phyloP scores from a whole-genome alignment of 192 early-diverging fungal species.

The Thamnidium elegans region DNA sequence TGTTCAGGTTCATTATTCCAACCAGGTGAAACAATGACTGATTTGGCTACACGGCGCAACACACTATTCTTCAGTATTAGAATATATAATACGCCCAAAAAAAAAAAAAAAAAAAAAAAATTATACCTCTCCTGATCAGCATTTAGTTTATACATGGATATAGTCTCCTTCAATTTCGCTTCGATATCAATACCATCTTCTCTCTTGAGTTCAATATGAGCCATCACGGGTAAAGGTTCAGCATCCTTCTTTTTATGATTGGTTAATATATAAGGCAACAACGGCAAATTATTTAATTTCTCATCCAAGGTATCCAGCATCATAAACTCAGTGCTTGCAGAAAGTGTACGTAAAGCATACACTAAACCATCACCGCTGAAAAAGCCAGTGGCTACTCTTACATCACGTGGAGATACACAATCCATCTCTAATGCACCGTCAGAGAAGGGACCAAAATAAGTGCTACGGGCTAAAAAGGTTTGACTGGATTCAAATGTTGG shows the following conservation, averaged over 20 bases:
- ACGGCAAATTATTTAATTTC: slow-evolving; percentile 33
- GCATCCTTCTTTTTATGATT: slow-evolving; percentile 27
- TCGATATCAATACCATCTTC: slow-evolving; percentile 45
- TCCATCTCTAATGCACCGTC: slow-evolving; percentile 39
- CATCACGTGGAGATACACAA: slow-evolving; percentile 41
- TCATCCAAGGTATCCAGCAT: slow-evolving; percentile 45
- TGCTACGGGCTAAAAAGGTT: slow-evolving; percentile 46
- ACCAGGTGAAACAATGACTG: slow-evolving; percentile 37
- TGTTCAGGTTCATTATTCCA: slow-evolving; percentile 32
- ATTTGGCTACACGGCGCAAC: slow-evolving; percentile 37
- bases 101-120: background rate
- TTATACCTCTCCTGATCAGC: slow-evolving; percentile 42
- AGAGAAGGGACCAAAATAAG: slow-evolving; percentile 44
- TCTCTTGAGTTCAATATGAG: slow-evolving; percentile 33
- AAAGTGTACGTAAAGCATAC: slow-evolving; percentile 41
- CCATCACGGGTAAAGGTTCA: slow-evolving; percentile 25
- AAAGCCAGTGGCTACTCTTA: slow-evolving; percentile 29
- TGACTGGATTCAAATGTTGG: slow-evolving; percentile 38
- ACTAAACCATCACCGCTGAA: slow-evolving; percentile 9
- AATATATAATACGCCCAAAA: background rate
- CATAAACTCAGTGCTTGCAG: slow-evolving; percentile 51
- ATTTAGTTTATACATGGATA: slow-evolving; percentile 42
- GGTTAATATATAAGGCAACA: slow-evolving; percentile 39
- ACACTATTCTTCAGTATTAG: slow-evolving; percentile 17
- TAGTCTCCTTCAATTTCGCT: slow-evolving; percentile 33